Evolutionary conservation across 768 basidiomycete species (phyloP).

Genomic region (Rhizopogon rudus): DNA sequence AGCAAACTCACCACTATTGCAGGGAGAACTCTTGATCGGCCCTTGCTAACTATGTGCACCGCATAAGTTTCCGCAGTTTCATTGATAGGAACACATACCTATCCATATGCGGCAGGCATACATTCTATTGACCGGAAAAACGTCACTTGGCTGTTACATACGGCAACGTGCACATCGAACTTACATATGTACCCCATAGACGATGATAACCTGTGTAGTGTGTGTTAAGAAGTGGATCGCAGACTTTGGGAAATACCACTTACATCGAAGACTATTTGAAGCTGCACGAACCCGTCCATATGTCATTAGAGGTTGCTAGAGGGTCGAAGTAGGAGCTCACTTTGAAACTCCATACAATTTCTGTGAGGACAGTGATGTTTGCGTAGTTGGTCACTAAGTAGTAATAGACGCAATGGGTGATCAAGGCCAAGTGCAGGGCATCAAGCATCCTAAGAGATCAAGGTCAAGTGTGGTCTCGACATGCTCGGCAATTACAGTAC

Average conservation of each 20-base stretch:
- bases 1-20: background rate
- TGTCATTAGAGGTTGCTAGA: background rate
- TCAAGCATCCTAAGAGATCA: slow-evolving; percentile 30
- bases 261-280: background rate
- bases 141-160: background rate
- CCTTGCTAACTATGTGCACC: background rate
- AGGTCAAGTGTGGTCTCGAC: background rate
- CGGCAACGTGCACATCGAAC: background rate
- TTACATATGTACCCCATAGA: background rate
- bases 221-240: background rate
- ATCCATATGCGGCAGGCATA: slow-evolving; percentile 1
- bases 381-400: slow-evolving; percentile 31
- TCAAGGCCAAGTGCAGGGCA: slow-evolving; percentile 28
- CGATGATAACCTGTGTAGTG: background rate
- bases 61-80: background rate
- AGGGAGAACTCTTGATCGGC: background rate
- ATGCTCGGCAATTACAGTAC: background rate
- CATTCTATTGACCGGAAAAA: background rate
- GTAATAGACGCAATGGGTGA: slow-evolving; percentile 31
- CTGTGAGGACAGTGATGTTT: slow-evolving; percentile 22
- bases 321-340: background rate
- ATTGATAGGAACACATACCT: background rate
- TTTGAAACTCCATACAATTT: slow-evolving; percentile 22
- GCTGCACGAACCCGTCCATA: background rate
- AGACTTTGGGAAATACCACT: background rate